Conservation (phyloP, 805 yeast genomes). For the Tetrapisispora namnaoensis region DNA sequence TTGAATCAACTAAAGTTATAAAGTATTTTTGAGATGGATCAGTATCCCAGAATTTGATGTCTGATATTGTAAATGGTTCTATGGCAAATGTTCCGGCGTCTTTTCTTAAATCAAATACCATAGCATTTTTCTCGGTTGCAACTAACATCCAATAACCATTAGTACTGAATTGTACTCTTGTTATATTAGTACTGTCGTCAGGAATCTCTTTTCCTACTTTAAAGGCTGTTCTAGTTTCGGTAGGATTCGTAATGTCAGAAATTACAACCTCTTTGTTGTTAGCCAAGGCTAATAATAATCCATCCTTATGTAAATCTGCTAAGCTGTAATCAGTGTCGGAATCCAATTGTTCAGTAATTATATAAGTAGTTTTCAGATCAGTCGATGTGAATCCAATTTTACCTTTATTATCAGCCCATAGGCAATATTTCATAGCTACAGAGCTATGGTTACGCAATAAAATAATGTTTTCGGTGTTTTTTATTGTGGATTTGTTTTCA, state of each 20-base stretch:
- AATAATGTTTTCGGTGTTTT: constrained; percentile 4
- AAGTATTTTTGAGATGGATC: constrained; percentile 10
- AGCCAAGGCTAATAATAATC: constrained; percentile 26
- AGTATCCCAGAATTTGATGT: constrained; percentile 6
- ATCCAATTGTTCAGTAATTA: not conserved
- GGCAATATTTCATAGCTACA: constrained; percentile 9
- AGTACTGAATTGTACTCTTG: constrained; percentile 15
- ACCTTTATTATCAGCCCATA: constrained; percentile 14
- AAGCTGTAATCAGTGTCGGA: not conserved
- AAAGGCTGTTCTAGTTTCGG: constrained; percentile 9
- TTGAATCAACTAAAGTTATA: not conserved
- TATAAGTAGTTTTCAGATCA: not conserved
- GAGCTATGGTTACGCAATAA: constrained; percentile 9
- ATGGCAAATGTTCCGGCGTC: constrained; percentile 14
- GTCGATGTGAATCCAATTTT: constrained; percentile 7
- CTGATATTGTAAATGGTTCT: constrained; percentile 5
- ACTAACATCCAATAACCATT: constrained; percentile 29
- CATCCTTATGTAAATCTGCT: constrained; percentile 30
- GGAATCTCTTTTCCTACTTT: constrained; percentile 6
- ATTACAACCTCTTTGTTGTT: constrained; percentile 7
- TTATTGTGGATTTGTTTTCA: not conserved
- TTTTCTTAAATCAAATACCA: constrained; percentile 23
- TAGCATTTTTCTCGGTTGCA: constrained; percentile 8
- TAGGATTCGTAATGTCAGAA: constrained; percentile 9
- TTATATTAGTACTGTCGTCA: constrained; percentile 5